Evolutionary conservation across 768 basidiomycete species (phyloP), one percentile per base, ranked within the genome.

Genomic region (Podaxis sp.): DNA sequence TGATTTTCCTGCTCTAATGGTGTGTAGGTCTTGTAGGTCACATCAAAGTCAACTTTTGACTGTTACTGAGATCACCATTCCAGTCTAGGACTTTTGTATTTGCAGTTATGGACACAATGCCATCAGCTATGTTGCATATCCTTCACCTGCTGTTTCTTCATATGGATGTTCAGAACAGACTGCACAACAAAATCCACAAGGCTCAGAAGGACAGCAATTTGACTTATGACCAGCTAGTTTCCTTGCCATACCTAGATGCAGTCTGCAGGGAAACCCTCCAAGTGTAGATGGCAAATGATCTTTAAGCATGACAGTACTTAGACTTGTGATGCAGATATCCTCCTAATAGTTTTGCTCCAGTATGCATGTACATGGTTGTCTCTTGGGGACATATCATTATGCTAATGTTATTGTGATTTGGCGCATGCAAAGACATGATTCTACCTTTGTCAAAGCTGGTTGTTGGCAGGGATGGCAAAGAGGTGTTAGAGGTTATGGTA

Each of bases 381-480:
- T 11, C 3, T 25, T 13, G 14, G 9, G 25, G 27, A 44, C 28
- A 13, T 9, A 4, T 16, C 58, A 18, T 61, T 23, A 38, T 61
- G 13, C 40, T 47, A 11, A 59, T 18, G 7, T 44, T 9, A 16
- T 7, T 9, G 25, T 23, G 14, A 25, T 55, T 16, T 56, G 82
- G 80, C 3, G 62, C 75, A 7, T 66, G 67, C 4, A 51, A 76
- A 55, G 77, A 79, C 55, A 64, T 67, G 16, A 58, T 79, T 6
- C 65, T 83, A 1, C 82, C 82, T 9, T 71, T 83, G 5, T 73
- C 69, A 0, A 65, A 63, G 4, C 77, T 79, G 0, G 66, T 83
- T 42, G 61, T 62, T 32, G 75, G 75, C 2, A 28, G 65, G 1
- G 72, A 80, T 63, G 80, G 80, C 6, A 60, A 65, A 21, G 66